Evolutionary conservation across 768 basidiomycete genomes (phyloP), one percentile per base, ranked within the genome.

Genomic region (Naganishia vishniacii): DNA sequence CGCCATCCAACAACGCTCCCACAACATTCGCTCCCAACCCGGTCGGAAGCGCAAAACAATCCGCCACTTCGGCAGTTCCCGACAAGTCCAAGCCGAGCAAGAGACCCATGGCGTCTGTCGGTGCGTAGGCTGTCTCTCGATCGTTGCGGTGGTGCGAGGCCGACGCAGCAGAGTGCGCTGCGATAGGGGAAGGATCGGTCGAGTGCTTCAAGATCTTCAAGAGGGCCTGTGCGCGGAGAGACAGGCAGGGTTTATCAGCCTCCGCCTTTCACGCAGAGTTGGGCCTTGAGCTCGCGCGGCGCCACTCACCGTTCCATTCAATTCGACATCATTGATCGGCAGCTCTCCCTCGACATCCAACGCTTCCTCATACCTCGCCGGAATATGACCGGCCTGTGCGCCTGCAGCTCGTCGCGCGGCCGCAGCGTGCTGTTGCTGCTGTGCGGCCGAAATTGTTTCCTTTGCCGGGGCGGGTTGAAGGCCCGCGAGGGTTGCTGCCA

Each of bases 291-390:
- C 23, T 23, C n/a, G 6, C 20, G n/a, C 51, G 12, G 49, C 16
- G 32, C 70, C 6, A 75, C 88, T 75, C 76, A 92, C 92, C 82
- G 94, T 79, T 41, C 86, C 90, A 78, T 91, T 91, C 7, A 97
- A 78, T 77, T 91, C 88, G 15, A 95, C 88, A 64, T 78, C 80
- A 47, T 83, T 85, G 60, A 94, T 79, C 12, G 88, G 84, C 71
- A 92, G 89, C 69, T 89, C 86, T 46, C 86, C 91, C 80, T 95
- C 92, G 68, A 91, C 88, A 79, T 97, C 93, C 75, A 97, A 86
- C 59, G 86, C 86, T 75, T 89, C 91, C 47, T 91, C 84, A 88
- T 94, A 90, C 67, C 90, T 88, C 4, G 91, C 84, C 18, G 93
- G 93, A 66, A 95, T 86, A 78, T 92, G 90, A 41, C 48, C 62